Conservation (phyloP, 1,284 basidiomycete genomes). For the Fistulinella staudtii region DNA sequence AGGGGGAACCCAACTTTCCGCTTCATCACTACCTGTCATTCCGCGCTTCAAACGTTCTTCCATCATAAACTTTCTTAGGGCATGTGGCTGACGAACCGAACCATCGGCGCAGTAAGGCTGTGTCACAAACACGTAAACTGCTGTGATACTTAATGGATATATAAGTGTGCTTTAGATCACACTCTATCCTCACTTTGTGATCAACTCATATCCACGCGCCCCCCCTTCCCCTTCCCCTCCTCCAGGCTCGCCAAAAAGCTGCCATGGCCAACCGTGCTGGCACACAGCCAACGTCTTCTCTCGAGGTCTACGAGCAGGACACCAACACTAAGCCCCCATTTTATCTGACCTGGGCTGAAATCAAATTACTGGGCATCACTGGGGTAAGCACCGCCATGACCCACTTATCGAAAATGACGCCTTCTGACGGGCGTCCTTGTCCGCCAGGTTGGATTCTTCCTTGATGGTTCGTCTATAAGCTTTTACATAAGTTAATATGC, state of each 20-base stretch:
- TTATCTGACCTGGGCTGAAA: constrained; percentile 44
- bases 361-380: constrained; percentile 58
- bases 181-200: neutral
- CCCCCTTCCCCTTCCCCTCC: neutral
- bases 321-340: constrained; percentile 42
- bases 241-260: neutral
- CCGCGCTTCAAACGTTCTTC: constrained; percentile 19
- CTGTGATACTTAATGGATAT: constrained; percentile 11
- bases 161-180: constrained; percentile 17
- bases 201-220: neutral
- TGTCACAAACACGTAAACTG: constrained; percentile 14
- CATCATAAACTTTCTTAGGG: neutral
- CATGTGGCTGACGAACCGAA: neutral
- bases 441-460: constrained; percentile 60
- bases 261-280: constrained; percentile 12
- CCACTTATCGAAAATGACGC: constrained; percentile 1
- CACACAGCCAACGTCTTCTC: constrained; percentile 12
- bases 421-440: too few species aligned
- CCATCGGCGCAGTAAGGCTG: constrained; percentile 1
- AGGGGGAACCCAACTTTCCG: neutral
- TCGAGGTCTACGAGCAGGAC: constrained; percentile 48
- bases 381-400: constrained; percentile 42
- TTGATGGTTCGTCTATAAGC: constrained; percentile 47
- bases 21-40: neutral
- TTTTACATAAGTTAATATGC: neutral